Percentiles rank a stretch among this genome's conserved stretches.
These are phyloP conservation scores for Dactylellina cionopaga DNA, from an alignment of 2,329 filamentous ascomycete species.

Conservation along the genomic window DNA sequence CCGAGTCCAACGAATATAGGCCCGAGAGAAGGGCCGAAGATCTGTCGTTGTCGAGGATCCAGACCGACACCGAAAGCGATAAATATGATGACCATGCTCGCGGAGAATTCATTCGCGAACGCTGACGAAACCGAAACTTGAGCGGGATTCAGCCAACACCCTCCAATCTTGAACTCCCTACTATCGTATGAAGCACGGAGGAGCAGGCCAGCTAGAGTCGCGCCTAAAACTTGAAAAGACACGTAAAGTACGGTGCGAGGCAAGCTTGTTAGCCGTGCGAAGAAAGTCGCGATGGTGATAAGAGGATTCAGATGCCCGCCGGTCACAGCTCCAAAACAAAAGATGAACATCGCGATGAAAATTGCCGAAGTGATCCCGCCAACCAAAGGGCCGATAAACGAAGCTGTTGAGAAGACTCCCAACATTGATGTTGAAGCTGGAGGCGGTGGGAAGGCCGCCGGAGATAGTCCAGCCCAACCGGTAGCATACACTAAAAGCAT, in stretches of 20 bases:
- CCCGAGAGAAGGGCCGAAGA: conserved; percentile 65
- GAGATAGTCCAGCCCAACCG: conserved; percentile 19
- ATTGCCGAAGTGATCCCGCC: conserved; percentile 59
- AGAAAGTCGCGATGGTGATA: conserved; percentile 67
- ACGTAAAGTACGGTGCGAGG: conserved; percentile 65
- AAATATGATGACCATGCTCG: conserved; percentile 64
- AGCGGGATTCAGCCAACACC: conserved; percentile 55
- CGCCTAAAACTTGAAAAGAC: conserved; percentile 63
- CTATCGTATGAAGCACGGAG: conserved; percentile 60
- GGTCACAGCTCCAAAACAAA: conserved; percentile 64
- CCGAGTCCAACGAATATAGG: conserved; percentile 65
- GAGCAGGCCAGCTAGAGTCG: conserved; percentile 63
- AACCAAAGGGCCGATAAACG: conserved; percentile 58
- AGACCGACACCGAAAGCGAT: conserved; percentile 67
- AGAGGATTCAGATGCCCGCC: conserved; percentile 68
- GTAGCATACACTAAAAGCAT: conserved; percentile 23
- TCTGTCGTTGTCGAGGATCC: conserved; percentile 65
- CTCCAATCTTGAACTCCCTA: conserved; percentile 15
- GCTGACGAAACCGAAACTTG: conserved; percentile 61
- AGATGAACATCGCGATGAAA: conserved; percentile 65
- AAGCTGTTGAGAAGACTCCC: conserved; percentile 40
- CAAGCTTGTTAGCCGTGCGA: conserved; percentile 65
- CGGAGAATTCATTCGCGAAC: conserved; percentile 65
- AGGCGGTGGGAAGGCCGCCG: conserved; percentile 18
- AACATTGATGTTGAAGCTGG: conserved; percentile 17